Evolutionary conservation across 768 basidiomycete species (phyloP).

Genomic region (Termitomyces sp.): DNA sequence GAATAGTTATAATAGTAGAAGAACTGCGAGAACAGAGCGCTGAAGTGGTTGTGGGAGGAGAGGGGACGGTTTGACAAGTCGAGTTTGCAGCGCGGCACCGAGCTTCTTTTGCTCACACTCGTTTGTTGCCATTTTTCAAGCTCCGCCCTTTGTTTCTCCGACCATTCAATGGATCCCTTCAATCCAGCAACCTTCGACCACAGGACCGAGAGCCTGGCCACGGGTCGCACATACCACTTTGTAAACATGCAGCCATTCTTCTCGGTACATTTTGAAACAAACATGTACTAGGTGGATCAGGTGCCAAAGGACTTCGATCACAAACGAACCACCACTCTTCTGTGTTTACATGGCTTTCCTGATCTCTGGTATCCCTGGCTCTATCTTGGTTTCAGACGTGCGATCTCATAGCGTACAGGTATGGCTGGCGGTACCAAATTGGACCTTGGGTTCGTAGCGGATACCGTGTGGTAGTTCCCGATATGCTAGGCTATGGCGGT

Average conservation of each 20-base stretch:
- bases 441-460: slow-evolving; percentile 59
- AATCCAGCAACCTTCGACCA: slow-evolving; percentile 47
- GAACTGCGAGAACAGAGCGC: slow-evolving; percentile 11
- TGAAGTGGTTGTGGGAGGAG: slow-evolving; percentile 5
- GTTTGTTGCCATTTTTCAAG: slow-evolving; percentile 17
- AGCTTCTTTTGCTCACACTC: slow-evolving; percentile 5
- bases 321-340: slow-evolving; percentile 40
- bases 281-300: slow-evolving; percentile 43
- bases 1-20: background rate
- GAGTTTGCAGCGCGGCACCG: slow-evolving; percentile 22
- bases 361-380: slow-evolving; percentile 41
- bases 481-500: slow-evolving; percentile 62
- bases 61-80: slow-evolving; percentile 5
- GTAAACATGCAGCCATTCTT: slow-evolving; percentile 21
- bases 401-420: slow-evolving; percentile 33
- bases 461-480: slow-evolving; percentile 56
- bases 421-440: slow-evolving; percentile 74
- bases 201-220: slow-evolving; percentile 42
- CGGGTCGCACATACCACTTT: slow-evolving; percentile 64
- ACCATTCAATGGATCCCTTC: slow-evolving; percentile 30
- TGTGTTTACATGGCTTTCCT: slow-evolving; percentile 82
- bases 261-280: slow-evolving; percentile 1
- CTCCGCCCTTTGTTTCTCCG: slow-evolving; percentile 14
- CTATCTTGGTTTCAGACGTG: background rate
- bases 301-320: slow-evolving; percentile 38